Evolutionary conservation across 1,284 basidiomycete genomes (phyloP).

Genomic region (Fomitopsis palustris): DNA sequence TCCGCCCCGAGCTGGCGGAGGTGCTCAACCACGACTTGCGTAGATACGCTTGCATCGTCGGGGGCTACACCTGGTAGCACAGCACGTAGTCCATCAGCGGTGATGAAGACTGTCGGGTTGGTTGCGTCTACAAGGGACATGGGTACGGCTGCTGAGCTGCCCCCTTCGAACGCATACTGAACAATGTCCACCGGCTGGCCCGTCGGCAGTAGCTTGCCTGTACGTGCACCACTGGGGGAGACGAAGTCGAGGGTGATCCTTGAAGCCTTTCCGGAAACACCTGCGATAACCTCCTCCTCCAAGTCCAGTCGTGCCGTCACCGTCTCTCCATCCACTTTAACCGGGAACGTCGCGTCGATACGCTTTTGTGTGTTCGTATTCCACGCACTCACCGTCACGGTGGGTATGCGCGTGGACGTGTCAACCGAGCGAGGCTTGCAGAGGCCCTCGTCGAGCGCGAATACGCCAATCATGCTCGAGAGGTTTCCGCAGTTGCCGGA

Average conservation of each 20-base stretch:
- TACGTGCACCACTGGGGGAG: conserved; percentile 62
- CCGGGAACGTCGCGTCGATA: conserved; percentile 64
- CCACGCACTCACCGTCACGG: conserved; percentile 51
- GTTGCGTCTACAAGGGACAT: conserved; percentile 69
- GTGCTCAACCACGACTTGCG: conserved; percentile 42
- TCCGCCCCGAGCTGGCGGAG: conserved; percentile 56
- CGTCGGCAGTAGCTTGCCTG: conserved; percentile 66
- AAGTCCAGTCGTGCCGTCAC: conserved; percentile 43
- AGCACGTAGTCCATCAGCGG: conserved; percentile 37
- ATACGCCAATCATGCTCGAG: conserved; percentile 64
- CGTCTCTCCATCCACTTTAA: conserved; percentile 27
- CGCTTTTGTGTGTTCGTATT: conserved; percentile 70
- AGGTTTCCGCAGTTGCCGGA: conserved; percentile 73
- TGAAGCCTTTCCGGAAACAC: conserved; percentile 64
- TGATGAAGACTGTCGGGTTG: conserved; percentile 69
- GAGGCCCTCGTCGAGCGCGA: conserved; percentile 59
- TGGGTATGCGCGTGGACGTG: conserved; percentile 24
- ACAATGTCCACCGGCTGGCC: conserved; percentile 47
- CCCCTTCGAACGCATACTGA: conserved; percentile 21
- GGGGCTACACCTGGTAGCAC: conserved; percentile 22
- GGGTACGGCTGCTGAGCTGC: conserved; percentile 11
- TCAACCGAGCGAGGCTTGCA: conserved; percentile 30
- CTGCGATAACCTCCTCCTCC: conserved; percentile 53
- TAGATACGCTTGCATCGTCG: not conserved
- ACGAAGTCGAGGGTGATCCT: conserved; percentile 66